Base-by-base conservation (phyloP, 106 monocot genomes). In the Dendrobium chrysotoxum region DNA sequence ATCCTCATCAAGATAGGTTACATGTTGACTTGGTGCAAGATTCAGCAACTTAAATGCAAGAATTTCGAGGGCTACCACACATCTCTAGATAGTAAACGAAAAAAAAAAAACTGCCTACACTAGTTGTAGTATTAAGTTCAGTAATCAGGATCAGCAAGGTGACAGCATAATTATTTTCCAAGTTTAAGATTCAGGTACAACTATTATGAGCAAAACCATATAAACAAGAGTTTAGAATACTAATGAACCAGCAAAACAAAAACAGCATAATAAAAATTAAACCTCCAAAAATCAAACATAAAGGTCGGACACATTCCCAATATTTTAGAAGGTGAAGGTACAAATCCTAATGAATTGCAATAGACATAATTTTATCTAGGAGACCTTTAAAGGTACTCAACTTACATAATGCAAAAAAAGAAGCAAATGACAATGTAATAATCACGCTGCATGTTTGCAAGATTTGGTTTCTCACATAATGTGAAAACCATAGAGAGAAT, bases 401-500 rank as follows among this genome's bases (percentile, higher is more conserved):
- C 13, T 64, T 64, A 23, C 64, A 64, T 64, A 25, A 64, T 64
- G 64, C 64, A 64, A 64, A 64, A 1, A 64, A 64, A 64, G 0
- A 64, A 71, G 71, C 71, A 71, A 31, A 71, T 15, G 10, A 71
- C 1, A 35, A 71, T 35, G 35, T 1, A 70, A 50, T 50, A 50
- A 15, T 13, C 50, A 70, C 5, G 70, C 31, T 35, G 70, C 70
- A 64, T 64, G 64, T 26, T 23, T 13, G 31, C 30, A 70, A 13
- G 15, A 31, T 28, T 70, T 35, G 31, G 70, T 70, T 30, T 35
- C 30, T 66, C 68, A 68, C 68, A 68, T 68, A 66, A 66, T 66
- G n/a, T 25, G 66, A 68, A 68, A 31, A 68, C 73, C 40, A 73
- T 73, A 70, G 40, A 72, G 12, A 18, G 21, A 73, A 18, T 73